Percentiles rank a stretch among this genome's conserved stretches.
These are phyloP conservation scores for Solanum sparsipilum DNA, from an alignment of 257 asterid genomes.

Conservation along the genomic window DNA sequence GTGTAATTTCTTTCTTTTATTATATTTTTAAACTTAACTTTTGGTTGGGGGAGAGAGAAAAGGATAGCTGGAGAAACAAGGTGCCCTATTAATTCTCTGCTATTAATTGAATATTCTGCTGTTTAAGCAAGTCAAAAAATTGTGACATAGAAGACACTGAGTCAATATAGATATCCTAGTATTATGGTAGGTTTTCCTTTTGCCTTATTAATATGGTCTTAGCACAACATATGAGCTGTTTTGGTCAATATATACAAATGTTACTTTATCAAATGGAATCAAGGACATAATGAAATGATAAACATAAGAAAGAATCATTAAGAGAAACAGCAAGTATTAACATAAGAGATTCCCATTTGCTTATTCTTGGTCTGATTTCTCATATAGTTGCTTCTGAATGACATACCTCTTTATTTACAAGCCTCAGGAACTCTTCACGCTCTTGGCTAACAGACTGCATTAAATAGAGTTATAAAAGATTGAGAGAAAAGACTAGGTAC, in stretches of 20 bases:
- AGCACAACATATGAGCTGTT: neutral
- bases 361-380: neutral
- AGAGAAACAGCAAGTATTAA: neutral
- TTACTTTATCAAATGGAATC: neutral
- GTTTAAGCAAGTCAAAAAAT: neutral
- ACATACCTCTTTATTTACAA: slow-evolving; percentile 80
- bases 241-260: neutral
- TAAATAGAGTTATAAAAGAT: slow-evolving; percentile 2
- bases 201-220: neutral
- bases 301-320: neutral
- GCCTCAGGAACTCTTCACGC: slow-evolving; percentile 80
- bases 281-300: neutral
- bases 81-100: neutral
- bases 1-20: neutral
- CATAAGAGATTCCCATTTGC: neutral
- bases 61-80: neutral
- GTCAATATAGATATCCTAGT: neutral
- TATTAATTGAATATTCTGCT: neutral
- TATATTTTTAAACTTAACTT: neutral
- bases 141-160: neutral
- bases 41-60: neutral
- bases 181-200: neutral
- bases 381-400: neutral
- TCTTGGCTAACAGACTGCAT: slow-evolving; percentile 84
- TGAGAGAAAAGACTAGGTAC: neutral